Evolutionary conservation across 495 filamentous ascomycete species (phyloP).

Genomic region (Hypomontagnella submonticulosa): DNA sequence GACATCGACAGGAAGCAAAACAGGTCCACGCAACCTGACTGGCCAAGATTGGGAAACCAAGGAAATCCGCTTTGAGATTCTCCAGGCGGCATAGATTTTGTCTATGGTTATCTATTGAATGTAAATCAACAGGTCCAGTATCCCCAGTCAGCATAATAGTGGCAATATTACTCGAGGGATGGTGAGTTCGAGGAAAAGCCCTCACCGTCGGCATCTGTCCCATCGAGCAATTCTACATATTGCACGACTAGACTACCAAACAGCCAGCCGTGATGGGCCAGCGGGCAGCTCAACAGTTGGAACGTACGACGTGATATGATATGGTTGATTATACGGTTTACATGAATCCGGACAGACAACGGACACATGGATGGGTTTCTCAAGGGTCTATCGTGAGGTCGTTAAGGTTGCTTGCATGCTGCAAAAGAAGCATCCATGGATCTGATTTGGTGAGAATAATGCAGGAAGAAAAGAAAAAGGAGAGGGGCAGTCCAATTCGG

Average conservation of each 20-base stretch:
- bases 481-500: conserved; percentile 10
- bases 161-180: conserved; percentile 8
- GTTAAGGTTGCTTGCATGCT: conserved; percentile 32
- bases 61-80: conserved; percentile 16
- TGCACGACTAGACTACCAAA: conserved; percentile 5
- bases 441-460: conserved; percentile 16
- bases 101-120: conserved; percentile 5
- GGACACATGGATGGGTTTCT: not conserved
- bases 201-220: not conserved
- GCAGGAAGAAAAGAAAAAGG: not conserved
- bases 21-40: conserved; percentile 22
- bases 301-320: conserved; percentile 9
- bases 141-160: conserved; percentile 15
- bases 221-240: not conserved
- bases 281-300: conserved; percentile 24
- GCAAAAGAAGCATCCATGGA: conserved; percentile 9
- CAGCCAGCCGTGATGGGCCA: conserved; percentile 22
- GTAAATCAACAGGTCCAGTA: conserved; percentile 3
- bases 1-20: conserved; percentile 22
- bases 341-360: not conserved
- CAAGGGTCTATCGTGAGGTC: conserved; percentile 12
- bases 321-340: conserved; percentile 12
- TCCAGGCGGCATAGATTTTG: conserved; percentile 21
- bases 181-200: not conserved
- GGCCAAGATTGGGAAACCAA: conserved; percentile 15